These are phyloP conservation scores for Mimosa bimucronata DNA, from an alignment of 306 rosid genomes.

Conservation along the genomic window DNA sequence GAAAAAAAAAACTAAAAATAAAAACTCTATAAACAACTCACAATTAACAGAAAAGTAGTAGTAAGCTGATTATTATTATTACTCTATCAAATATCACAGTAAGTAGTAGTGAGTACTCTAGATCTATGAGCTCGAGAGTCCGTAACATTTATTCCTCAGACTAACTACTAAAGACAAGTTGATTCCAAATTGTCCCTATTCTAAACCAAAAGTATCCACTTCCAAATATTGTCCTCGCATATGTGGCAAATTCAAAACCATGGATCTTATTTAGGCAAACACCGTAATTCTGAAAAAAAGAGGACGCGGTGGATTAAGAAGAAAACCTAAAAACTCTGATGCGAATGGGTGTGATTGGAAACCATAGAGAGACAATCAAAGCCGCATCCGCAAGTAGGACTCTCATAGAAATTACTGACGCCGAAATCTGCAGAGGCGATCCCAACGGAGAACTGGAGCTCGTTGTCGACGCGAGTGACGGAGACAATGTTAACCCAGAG, in stretches of 20 bases:
- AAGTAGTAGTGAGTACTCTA: not conserved
- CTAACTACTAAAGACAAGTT: not conserved
- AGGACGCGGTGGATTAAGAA: slow-evolving; percentile 25
- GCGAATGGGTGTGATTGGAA: not conserved
- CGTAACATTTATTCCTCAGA: not conserved
- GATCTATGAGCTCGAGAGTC: not conserved
- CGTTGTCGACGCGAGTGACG: slow-evolving; percentile 43
- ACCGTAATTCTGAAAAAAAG: not conserved
- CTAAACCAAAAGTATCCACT: not conserved
- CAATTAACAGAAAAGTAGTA: not conserved
- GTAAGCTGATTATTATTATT: not conserved
- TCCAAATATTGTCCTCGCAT: not conserved
- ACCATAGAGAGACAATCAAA: slow-evolving; percentile 55
- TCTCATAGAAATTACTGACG: slow-evolving; percentile 50
- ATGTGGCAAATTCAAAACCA: not conserved
- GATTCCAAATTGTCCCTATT: not conserved
- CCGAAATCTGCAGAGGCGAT: slow-evolving; percentile 53
- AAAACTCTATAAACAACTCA: not conserved
- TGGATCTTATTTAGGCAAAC: not conserved
- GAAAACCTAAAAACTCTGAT: slow-evolving; percentile 20
- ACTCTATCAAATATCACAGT: not conserved
- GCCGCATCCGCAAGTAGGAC: slow-evolving; percentile 63
- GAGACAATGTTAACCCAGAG: slow-evolving; percentile 53
- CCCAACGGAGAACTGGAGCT: slow-evolving; percentile 61
- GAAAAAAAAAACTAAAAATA: too few relatives aligned